Base-by-base conservation (phyloP, 1,139 yeast species). In the Scheffersomyces quercinus region DNA sequence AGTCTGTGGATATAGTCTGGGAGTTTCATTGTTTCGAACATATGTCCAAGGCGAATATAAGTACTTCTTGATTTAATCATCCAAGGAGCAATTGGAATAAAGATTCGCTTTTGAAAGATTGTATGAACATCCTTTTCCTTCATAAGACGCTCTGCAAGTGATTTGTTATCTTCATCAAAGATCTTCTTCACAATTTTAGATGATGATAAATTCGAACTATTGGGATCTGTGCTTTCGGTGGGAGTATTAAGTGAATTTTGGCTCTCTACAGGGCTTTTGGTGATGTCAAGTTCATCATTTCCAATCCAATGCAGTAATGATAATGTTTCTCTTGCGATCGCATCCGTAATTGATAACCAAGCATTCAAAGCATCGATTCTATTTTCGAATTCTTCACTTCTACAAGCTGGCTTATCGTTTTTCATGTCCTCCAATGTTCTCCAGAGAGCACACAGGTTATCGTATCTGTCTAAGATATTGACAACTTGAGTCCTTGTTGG, bases 61-160 rank as follows among this genome's bases (percentile, higher is more conserved):
- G 95, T 82, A 14, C 78, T 78, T 54, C 90, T 86, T 0, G 96
- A 85, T 56, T 90, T 88, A 42, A 82, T 78, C 61, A 90, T 81
- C 83, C 90, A 79, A 3, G 88, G 88, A 2, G 83, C 80, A 28
- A 85, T 68, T 6, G 83, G 81, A 2, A 69, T 64, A 49, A 83
- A 75, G n/a, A 85, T 72, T 35, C 88, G 69, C 51, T 75, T 79
- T 36, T 71, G 70, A 60, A 82, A 90, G 12, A 89, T 79, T 10
- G 81, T 74, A 48, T 82, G 83, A 16, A 91, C 82, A 49, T 88
- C 95, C 53, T 88, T 88, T 54, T 89, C 97, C 55, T 88, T 90
- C 75, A 91, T 75, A 42, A 90, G 77, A 43, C 87, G 77, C 56
- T 93, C 98, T 1, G 96, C 96, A 55, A 93, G 81, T 0, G 91